Evolutionary conservation across 176 grass and related monocot species (phyloP).

Genomic region (Eragrostis nindensis): DNA sequence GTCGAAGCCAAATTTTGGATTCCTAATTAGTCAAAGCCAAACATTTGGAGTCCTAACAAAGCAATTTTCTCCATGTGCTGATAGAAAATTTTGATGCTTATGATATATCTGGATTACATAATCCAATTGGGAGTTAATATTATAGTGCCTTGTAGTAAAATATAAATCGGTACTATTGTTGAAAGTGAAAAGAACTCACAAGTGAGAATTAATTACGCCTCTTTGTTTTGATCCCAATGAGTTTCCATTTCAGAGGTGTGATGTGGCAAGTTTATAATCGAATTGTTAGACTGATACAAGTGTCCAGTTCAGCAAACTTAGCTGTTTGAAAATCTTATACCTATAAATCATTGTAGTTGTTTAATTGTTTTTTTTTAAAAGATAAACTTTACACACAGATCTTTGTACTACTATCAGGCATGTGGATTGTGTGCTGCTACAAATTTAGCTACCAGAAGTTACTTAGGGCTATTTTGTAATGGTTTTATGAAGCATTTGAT

Average conservation of each 20-base stretch:
- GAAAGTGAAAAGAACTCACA: background rate
- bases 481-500: background rate
- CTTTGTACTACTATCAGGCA: background rate
- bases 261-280: background rate
- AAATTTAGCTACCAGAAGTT: background rate
- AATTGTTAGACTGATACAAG: slow-evolving; percentile 1
- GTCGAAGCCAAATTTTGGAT: too few species aligned
- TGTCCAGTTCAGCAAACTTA: background rate
- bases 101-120: background rate
- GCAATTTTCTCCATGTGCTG: background rate
- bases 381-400: background rate
- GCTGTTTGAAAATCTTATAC: background rate
- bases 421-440: background rate
- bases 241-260: background rate
- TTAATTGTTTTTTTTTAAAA: background rate
- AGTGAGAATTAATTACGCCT: background rate
- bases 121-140: background rate
- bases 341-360: background rate
- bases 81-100: background rate
- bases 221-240: background rate
- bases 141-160: background rate
- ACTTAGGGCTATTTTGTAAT: background rate
- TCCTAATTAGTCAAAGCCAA: too few species aligned
- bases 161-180: background rate
- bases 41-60: too few species aligned